Conservation (phyloP, 2,329 filamentous ascomycete genomes). For the Sarocladium strictum region DNA sequence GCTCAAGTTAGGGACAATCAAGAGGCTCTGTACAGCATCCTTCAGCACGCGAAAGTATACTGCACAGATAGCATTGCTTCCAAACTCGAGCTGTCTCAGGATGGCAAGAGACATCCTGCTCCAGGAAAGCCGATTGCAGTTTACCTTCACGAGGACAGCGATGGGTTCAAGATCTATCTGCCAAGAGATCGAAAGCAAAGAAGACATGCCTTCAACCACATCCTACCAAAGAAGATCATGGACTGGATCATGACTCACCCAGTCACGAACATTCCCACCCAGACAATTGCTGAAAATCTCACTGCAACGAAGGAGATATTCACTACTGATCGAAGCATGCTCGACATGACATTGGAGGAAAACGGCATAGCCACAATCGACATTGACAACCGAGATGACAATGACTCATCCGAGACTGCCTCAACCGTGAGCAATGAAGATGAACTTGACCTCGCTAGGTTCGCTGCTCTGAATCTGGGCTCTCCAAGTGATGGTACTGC, state of each 20-base stretch:
- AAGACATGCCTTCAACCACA: slow-evolving; percentile 15
- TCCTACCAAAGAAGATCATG: slow-evolving; percentile 17
- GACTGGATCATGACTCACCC: slow-evolving; percentile 23
- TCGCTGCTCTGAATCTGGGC: neutral
- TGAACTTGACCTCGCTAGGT: neutral
- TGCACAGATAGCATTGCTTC: slow-evolving; percentile 20
- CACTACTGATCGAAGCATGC: neutral
- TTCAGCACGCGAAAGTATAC: slow-evolving; percentile 16
- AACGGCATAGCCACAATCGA: neutral
- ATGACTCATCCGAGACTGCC: neutral
- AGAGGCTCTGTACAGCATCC: slow-evolving; percentile 17
- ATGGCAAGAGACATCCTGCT: slow-evolving; percentile 11
- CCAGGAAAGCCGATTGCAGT: slow-evolving; percentile 12
- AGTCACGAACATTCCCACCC: neutral
- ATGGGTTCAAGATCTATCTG: slow-evolving; percentile 19
- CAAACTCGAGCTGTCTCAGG: slow-evolving; percentile 16
- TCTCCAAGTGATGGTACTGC: neutral
- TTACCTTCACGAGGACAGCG: slow-evolving; percentile 17
- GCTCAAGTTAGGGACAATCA: slow-evolving; percentile 8
- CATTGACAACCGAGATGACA: neutral
- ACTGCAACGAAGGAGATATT: slow-evolving; percentile 9
- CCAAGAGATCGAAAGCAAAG: slow-evolving; percentile 16
- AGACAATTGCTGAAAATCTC: neutral
- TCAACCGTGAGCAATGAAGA: neutral
- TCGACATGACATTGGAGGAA: neutral